Evolutionary conservation across 164 flowering plant species (phyloP).

Genomic region (Umbilicus rupestris): DNA sequence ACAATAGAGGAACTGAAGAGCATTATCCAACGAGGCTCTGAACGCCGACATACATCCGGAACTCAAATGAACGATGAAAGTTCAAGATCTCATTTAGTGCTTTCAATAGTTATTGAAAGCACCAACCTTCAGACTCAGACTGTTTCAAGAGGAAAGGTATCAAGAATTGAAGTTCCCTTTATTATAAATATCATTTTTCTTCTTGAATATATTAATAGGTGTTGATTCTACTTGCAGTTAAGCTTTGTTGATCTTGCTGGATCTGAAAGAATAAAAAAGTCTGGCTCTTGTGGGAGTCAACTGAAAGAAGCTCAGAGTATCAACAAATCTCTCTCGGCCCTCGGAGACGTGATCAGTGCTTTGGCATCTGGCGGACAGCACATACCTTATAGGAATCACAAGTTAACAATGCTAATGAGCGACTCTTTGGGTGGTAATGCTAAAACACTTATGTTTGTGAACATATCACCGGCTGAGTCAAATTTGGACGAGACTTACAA

Average conservation of each 20-base stretch:
- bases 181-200: too few relatives aligned
- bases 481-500: conserved; percentile 90
- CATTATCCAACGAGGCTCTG: conserved; percentile 73
- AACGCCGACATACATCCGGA: conserved; percentile 77
- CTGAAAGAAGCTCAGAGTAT: conserved; percentile 98
- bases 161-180: background rate
- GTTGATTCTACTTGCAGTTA: conserved; percentile 62
- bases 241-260: conserved; percentile 99
- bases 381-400: conserved; percentile 93
- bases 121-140: conserved; percentile 92
- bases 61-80: conserved; percentile 98
- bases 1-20: conserved; percentile 60
- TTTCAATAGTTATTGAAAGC: conserved; percentile 83
- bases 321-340: conserved; percentile 94
- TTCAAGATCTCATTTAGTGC: conserved; percentile 88
- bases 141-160: conserved; percentile 89
- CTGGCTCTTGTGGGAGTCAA: conserved; percentile 87
- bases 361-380: conserved; percentile 76
- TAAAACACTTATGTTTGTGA: conserved; percentile 94
- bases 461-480: conserved; percentile 91
- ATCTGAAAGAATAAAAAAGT: conserved; percentile 92
- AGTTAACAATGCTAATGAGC: conserved; percentile 96
- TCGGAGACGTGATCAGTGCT: conserved; percentile 96
- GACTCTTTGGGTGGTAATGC: conserved; percentile 99
- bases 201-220: too few relatives aligned